These are phyloP conservation scores for Eimeria nieschulzi DNA, from an alignment of 169 alveolate species.

Conservation along the genomic window DNA sequence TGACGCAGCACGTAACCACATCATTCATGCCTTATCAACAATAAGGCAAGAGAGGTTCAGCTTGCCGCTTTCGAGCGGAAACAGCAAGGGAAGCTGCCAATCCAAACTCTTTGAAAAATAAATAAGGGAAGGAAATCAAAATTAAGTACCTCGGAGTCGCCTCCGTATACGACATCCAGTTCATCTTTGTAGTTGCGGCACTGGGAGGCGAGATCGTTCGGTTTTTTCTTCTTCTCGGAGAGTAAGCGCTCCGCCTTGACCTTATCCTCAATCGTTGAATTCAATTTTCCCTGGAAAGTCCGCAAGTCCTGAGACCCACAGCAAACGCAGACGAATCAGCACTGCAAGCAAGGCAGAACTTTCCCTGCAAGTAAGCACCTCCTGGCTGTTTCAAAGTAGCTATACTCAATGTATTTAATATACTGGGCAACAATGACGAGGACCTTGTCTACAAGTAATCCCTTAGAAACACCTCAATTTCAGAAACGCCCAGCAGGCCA, in stretches of 20 bases:
- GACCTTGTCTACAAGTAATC: background rate
- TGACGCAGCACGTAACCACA: no score
- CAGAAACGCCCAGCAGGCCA: background rate
- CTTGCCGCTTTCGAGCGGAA: background rate
- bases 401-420: background rate
- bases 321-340: background rate
- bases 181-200: slow-evolving; percentile 46
- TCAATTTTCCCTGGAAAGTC: slow-evolving; percentile 36
- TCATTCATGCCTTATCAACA: no score
- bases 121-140: background rate
- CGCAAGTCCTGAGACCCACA: slow-evolving; percentile 32
- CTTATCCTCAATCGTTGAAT: background rate
- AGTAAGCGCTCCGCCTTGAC: slow-evolving; percentile 14
- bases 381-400: background rate
- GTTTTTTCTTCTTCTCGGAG: slow-evolving; percentile 63
- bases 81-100: background rate
- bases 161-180: slow-evolving; percentile 44
- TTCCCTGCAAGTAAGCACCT: background rate
- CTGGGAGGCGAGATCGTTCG: slow-evolving; percentile 17
- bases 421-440: background rate
- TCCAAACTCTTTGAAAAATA: background rate
- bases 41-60: no score
- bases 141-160: background rate
- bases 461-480: background rate
- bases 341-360: background rate